Evolutionary conservation across 2,329 filamentous ascomycete genomes (phyloP).

Genomic region (Pseudofabraea citricarpa): DNA sequence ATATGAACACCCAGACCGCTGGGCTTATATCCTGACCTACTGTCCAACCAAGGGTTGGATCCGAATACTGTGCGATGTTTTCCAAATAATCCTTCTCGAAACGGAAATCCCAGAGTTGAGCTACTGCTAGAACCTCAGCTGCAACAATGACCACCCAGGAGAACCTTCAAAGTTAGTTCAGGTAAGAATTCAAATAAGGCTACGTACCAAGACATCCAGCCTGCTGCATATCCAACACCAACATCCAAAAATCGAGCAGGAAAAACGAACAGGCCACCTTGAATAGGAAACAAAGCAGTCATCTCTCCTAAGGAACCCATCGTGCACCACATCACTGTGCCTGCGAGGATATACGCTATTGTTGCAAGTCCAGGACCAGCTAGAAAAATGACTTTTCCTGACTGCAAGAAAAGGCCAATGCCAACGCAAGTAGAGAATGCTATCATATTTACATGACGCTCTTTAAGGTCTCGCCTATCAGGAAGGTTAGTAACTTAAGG

Average conservation of each 20-base stretch:
- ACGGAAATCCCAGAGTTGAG: conserved; percentile 35
- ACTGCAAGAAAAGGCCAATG: conserved; percentile 40
- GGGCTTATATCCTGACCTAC: conserved; percentile 23
- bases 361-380: conserved; percentile 37
- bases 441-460: conserved; percentile 38
- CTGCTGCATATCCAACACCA: conserved; percentile 12
- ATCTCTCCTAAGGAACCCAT: conserved; percentile 36
- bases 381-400: conserved; percentile 37
- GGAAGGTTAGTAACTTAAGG: neutral
- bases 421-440: conserved; percentile 38
- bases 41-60: conserved; percentile 25
- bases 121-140: conserved; percentile 33
- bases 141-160: conserved; percentile 27
- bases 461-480: conserved; percentile 25
- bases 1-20: conserved; percentile 33
- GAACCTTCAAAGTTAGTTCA: conserved; percentile 21
- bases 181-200: neutral
- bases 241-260: conserved; percentile 11
- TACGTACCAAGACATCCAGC: conserved; percentile 37
- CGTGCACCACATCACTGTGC: conserved; percentile 43
- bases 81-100: conserved; percentile 28
- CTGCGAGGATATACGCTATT: conserved; percentile 37
- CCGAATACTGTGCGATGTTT: conserved; percentile 26
- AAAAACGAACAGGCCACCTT: conserved; percentile 24
- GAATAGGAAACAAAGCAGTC: conserved; percentile 33